Base-by-base conservation (phyloP, 371 early-diverging fungal species). In the Sporodiniella umbellata region DNA sequence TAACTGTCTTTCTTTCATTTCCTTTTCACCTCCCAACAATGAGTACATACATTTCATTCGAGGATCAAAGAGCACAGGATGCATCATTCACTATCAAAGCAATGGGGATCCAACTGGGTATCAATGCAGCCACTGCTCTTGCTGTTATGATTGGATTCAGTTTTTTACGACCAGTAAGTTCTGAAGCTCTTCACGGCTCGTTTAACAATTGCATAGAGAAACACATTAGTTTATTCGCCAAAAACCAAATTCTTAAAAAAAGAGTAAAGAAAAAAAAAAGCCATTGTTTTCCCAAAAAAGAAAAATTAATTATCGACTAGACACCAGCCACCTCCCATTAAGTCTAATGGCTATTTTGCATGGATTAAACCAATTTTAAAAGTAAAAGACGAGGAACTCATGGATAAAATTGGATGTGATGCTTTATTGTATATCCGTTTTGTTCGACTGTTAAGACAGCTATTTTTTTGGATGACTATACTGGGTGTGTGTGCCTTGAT, bases 391-490 rank as follows among this genome's bases (percentile, higher is more conserved):
- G 58, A 68, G 33, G 72, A 64, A 15, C 63, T 86, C 21, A 59
- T 88, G 15, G 64, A 75, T 19, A 75, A 80, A 30, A 80, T 92
- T n/a, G 92, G 89, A 19, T 64, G 88, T 18, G 93, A 93, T 58
- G 87, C 90, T 15, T 84, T 90, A 33, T 62, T 92, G 35, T 88
- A 86, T 58, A 67, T 93, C 44, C 81, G 88, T 21, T 90, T 90
- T 55, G 39, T 89, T 23, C 79, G 83, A 22, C 60, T 85, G 42
- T 68, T 80, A 42, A 72, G 80, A 39, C 62, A 69, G 11, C 57
- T 86, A 17, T 69, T 90, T 33, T 51, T 73, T 18, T 60, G 68
- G 37, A 71, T 85, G 60, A 72, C 78, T 6, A 26, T 86, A 8
- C 28, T 88, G n/a, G 89, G 85, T 7, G 60, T 80, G 39, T 65